Evolutionary conservation across 208 protist species (phyloP).

Genomic region (Acanthamoeba rhysodes): DNA sequence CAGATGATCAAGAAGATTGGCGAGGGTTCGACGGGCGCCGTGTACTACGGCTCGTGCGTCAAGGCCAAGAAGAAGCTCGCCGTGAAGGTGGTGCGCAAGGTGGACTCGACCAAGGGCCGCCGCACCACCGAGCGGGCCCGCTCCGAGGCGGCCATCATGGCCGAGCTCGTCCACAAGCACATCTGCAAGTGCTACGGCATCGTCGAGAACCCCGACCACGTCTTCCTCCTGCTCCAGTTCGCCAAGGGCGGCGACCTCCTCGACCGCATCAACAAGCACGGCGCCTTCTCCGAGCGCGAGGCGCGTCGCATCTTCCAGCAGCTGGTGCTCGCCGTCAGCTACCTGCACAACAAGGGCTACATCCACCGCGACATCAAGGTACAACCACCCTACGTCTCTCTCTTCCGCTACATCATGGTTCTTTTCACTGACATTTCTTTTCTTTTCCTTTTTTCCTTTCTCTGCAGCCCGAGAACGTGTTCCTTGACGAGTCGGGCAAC

Average conservation of each 20-base stretch:
- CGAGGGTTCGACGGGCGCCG: slow-evolving; percentile 38
- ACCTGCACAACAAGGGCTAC: slow-evolving; percentile 52
- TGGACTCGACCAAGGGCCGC: slow-evolving; percentile 48
- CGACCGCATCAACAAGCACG: slow-evolving; percentile 34
- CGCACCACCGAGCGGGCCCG: slow-evolving; percentile 10
- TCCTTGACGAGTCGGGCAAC: slow-evolving; percentile 51
- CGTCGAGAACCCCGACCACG: slow-evolving; percentile 51
- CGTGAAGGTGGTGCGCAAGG: slow-evolving; percentile 32
- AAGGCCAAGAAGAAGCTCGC: slow-evolving; percentile 70
- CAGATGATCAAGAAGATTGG: slow-evolving; percentile 47
- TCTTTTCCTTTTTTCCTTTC: not conserved
- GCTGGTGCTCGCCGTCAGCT: slow-evolving; percentile 34
- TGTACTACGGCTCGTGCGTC: slow-evolving; percentile 56
- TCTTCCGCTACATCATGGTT: not conserved
- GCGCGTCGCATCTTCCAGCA: slow-evolving; percentile 43
- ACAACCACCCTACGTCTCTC: not conserved
- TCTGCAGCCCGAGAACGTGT: slow-evolving; percentile 18
- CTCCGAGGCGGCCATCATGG: slow-evolving; percentile 27
- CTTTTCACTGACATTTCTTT: not conserved
- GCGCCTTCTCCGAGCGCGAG: slow-evolving; percentile 58
- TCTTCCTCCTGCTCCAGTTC: slow-evolving; percentile 60
- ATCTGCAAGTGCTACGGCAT: slow-evolving; percentile 47
- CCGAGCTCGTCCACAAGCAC: slow-evolving; percentile 39
- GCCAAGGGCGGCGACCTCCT: slow-evolving; percentile 59
- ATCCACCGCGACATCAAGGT: slow-evolving; percentile 71